phyloP scores from a whole-genome alignment of 805 yeast genomes.

The Barnettozyma botsteinii region DNA sequence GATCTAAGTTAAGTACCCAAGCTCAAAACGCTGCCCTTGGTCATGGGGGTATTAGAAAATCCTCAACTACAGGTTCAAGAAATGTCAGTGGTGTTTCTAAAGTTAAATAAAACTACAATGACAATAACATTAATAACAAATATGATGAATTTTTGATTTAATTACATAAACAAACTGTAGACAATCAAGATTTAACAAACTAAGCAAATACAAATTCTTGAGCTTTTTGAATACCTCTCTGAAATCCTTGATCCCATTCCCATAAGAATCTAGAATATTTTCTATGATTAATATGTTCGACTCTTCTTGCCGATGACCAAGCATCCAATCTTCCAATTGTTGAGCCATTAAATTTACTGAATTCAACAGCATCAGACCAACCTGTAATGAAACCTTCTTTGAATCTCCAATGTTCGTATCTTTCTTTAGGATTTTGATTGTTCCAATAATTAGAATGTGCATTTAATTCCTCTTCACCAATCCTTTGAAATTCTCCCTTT shows the following conservation, averaged over 20 bases:
- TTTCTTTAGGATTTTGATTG: slow-evolving; percentile 44
- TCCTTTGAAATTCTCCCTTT: slow-evolving; percentile 36
- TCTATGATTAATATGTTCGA: slow-evolving; percentile 51
- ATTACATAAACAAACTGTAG: background rate
- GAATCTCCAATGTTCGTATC: slow-evolving; percentile 76
- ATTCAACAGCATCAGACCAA: slow-evolving; percentile 66
- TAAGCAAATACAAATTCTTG: background rate
- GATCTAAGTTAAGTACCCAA: slow-evolving; percentile 24
- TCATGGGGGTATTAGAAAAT: slow-evolving; percentile 25
- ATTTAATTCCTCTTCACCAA: slow-evolving; percentile 31
- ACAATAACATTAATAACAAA: background rate
- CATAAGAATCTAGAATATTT: slow-evolving; percentile 60
- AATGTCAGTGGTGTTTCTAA: slow-evolving; percentile 21
- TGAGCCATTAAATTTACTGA: slow-evolving; percentile 64
- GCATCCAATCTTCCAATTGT: slow-evolving; percentile 67
- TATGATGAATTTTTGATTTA: background rate
- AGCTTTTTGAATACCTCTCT: slow-evolving; percentile 43
- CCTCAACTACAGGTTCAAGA: slow-evolving; percentile 19
- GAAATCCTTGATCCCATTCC: slow-evolving; percentile 90
- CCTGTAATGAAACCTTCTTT: slow-evolving; percentile 73
- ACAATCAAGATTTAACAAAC: background rate
- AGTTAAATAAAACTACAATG: slow-evolving; percentile 5
- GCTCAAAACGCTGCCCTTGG: slow-evolving; percentile 18
- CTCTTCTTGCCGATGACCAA: slow-evolving; percentile 58
- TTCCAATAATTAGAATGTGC: slow-evolving; percentile 69